Percentiles rank a stretch among this genome's conserved stretches.
Evolutionary conservation across 352 stramenopile species (phyloP).

Genomic region (Globisporangium polare): DNA sequence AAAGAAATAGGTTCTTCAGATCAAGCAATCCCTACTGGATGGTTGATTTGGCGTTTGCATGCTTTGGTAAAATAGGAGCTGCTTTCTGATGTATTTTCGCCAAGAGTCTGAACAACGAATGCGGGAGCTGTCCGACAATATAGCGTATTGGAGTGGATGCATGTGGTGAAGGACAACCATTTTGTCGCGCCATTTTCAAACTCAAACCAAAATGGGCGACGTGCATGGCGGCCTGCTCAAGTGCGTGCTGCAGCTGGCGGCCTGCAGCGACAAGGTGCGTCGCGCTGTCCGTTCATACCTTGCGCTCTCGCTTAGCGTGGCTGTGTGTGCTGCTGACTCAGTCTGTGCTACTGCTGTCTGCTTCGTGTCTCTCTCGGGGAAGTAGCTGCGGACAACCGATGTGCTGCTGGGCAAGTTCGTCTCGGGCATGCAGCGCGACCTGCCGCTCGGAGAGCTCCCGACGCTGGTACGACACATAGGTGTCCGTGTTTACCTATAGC

Average conservation of each 20-base stretch:
- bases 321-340: not conserved
- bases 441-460: slow-evolving; percentile 46
- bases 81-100: too few relatives aligned
- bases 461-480: slow-evolving; percentile 21
- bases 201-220: slow-evolving; percentile 32
- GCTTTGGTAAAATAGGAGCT: too few relatives aligned
- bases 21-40: too few relatives aligned
- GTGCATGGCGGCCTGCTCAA: slow-evolving; percentile 61
- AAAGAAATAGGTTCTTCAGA: too few relatives aligned
- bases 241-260: slow-evolving; percentile 68
- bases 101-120: too few relatives aligned
- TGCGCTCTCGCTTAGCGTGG: not conserved
- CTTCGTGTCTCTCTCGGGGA: not conserved
- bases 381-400: slow-evolving; percentile 56
- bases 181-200: slow-evolving; percentile 10
- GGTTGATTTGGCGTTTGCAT: too few relatives aligned
- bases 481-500: not conserved
- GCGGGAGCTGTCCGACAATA: too few relatives aligned
- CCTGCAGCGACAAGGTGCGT: slow-evolving; percentile 71
- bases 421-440: slow-evolving; percentile 28
- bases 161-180: too few relatives aligned
- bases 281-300: too few relatives aligned
- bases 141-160: too few relatives aligned
- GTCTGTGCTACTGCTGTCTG: too few relatives aligned
- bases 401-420: slow-evolving; percentile 40